Evolutionary conservation across 305 asterid genomes (phyloP).

Genomic region (Withania somnifera): DNA sequence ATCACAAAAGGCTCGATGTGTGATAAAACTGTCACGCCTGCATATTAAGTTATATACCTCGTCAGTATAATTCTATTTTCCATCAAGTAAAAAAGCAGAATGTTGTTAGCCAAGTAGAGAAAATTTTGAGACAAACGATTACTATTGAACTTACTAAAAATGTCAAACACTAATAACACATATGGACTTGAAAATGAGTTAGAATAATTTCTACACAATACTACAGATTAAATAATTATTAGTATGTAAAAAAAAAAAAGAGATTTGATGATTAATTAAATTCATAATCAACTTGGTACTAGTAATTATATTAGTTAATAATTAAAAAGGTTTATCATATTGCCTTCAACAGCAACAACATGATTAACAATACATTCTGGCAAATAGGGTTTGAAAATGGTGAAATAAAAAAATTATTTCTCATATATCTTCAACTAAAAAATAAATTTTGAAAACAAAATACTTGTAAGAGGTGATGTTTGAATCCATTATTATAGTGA

Average conservation of each 20-base stretch:
- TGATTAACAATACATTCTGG: too few relatives aligned
- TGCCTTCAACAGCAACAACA: neutral
- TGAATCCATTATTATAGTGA: neutral
- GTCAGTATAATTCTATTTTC: neutral
- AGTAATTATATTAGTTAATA: neutral
- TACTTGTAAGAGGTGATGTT: too few relatives aligned
- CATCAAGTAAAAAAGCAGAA: neutral
- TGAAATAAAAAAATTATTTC: too few relatives aligned
- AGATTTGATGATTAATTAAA: neutral
- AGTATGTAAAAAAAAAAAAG: neutral
- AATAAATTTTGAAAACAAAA: too few relatives aligned
- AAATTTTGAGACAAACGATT: neutral
- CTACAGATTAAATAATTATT: too few relatives aligned
- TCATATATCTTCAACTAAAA: too few relatives aligned
- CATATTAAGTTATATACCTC: neutral
- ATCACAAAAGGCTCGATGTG: conserved; percentile 83
- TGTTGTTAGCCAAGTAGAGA: too few relatives aligned
- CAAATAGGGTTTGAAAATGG: too few relatives aligned
- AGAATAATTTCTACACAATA: neutral
- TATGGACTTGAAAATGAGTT: neutral
- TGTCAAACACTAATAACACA: neutral
- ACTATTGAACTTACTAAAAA: neutral
- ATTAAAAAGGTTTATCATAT: neutral
- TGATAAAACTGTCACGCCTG: conserved; percentile 87
- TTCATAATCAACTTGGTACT: neutral